Base-by-base conservation (phyloP, 2,329 filamentous ascomycete species). In the Plectosphaerella cucumerina region DNA sequence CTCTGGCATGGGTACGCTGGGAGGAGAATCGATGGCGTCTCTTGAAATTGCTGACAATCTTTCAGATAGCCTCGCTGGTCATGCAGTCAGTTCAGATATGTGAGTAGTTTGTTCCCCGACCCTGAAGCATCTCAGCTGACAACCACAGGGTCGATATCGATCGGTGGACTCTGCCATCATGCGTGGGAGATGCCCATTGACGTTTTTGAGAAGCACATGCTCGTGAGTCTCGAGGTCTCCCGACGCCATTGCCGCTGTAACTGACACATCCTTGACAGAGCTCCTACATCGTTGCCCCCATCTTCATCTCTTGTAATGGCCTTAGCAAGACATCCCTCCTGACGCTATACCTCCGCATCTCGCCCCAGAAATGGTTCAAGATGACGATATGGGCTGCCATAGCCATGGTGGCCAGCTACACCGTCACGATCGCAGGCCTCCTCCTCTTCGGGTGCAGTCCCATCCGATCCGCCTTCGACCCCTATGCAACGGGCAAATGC, bases 261-360 rank as follows among this genome's bases (percentile, higher is more conserved):
- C n/a, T n/a, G n/a, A n/a, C n/a, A n/a, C 12, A 33, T 2, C 6
- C 20, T 4, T 8, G 3, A n/a, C 15, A 63, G 61, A 55, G 57
- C 34, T 60, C 61, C 2, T 65, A 60, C 35, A 62, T 65, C 21
- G 57, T 58, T 5, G 53, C 57, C 0, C 58, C 58, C 3, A 55
- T 69, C 11, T 71, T 69, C 50, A 64, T 66, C 15, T 53, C 60
- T 6, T 62, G 63, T 42, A 64, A 65, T 12, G 64, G 62, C 12
- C 59, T 67, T n/a, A 66, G 64, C 4, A 71, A 70, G 37, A 49
- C 67, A 0, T 68, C 68, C 0, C 61, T 72, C 6, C 50, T 70
- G 8, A 58, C 66, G 0, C 67, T 70, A 11, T 71, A 70, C 39
- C 57, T 64, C 15, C 60, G 60, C 5, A 58, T 71, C 0, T 70